Evolutionary conservation across 805 yeast species (phyloP).

Genomic region (Candida parachauliodes): DNA sequence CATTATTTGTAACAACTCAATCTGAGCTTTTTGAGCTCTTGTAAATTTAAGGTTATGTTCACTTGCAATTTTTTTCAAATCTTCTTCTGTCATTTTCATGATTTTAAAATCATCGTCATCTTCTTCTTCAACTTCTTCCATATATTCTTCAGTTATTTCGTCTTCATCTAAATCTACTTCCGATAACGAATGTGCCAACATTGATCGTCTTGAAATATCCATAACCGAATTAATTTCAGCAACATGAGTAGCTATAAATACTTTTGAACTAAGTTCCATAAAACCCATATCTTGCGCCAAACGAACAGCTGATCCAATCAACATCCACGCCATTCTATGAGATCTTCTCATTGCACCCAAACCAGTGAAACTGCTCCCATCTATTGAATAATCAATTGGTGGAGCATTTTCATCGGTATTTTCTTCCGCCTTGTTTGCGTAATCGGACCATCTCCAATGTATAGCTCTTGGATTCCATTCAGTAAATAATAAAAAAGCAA

Average conservation of each 20-base stretch:
- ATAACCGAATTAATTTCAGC: conserved; percentile 81
- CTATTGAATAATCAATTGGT: conserved; percentile 13
- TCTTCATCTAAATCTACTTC: conserved; percentile 58
- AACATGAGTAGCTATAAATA: conserved; percentile 79
- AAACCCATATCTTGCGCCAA: conserved; percentile 84
- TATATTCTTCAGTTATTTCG: conserved; percentile 33
- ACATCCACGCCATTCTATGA: conserved; percentile 92
- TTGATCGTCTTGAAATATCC: conserved; percentile 74
- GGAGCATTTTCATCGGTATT: conserved; percentile 9
- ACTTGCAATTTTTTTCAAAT: conserved; percentile 20
- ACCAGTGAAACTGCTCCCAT: conserved; percentile 58
- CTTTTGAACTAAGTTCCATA: conserved; percentile 66
- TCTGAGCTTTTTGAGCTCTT: conserved; percentile 64
- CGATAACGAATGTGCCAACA: conserved; percentile 67
- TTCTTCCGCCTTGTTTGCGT: conserved; percentile 63
- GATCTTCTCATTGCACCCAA: conserved; percentile 81
- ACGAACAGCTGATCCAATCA: conserved; percentile 81
- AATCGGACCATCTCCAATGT: conserved; percentile 83
- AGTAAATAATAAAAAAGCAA: conserved; percentile 78
- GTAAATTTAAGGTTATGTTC: conserved; percentile 50
- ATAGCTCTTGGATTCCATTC: conserved; percentile 97
- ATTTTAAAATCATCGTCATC: conserved; percentile 31
- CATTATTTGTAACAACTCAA: conserved; percentile 75
- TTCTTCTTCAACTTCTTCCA: conserved; percentile 18
- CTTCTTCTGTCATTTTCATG: conserved; percentile 32